Conservation (phyloP, 352 stramenopile genomes). For the Pythium periplocum region DNA sequence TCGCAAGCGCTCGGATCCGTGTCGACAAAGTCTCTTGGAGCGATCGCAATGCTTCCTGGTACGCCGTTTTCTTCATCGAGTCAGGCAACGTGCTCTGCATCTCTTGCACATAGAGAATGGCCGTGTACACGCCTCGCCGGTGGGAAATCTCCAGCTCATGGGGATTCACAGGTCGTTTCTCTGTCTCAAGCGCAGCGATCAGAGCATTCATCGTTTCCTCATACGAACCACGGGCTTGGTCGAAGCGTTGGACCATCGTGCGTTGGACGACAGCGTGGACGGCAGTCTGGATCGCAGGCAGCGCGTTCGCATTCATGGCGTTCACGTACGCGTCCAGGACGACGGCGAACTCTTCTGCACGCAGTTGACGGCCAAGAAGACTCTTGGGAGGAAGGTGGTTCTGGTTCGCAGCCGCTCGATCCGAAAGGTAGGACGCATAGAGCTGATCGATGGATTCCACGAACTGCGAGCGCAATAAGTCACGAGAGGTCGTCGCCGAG, state of each 20-base stretch:
- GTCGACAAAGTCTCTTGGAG: slow-evolving; percentile 19
- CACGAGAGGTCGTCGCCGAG: slow-evolving; percentile 11
- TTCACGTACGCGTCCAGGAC: slow-evolving; percentile 40
- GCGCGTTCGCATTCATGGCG: slow-evolving; percentile 28
- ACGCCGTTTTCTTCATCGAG: slow-evolving; percentile 24
- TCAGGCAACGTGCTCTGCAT: slow-evolving; percentile 8
- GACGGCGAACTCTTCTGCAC: slow-evolving; percentile 29
- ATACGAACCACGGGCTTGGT: slow-evolving; percentile 21
- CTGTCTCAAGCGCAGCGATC: too few species aligned
- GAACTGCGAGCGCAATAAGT: slow-evolving; percentile 44
- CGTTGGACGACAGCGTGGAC: slow-evolving; percentile 36
- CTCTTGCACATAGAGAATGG: neutral
- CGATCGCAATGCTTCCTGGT: slow-evolving; percentile 19
- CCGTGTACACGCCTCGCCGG: slow-evolving; percentile 12
- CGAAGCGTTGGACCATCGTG: slow-evolving; percentile 27
- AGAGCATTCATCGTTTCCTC: slow-evolving; percentile 9
- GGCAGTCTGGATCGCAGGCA: slow-evolving; percentile 43
- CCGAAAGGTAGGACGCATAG: slow-evolving; percentile 35
- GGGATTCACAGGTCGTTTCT: neutral
- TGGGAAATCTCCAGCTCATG: slow-evolving; percentile 25
- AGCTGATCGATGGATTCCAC: slow-evolving; percentile 48
- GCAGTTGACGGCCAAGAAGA: slow-evolving; percentile 33
- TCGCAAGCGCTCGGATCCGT: slow-evolving; percentile 6
- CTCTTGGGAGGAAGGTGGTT: slow-evolving; percentile 34
- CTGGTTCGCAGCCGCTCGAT: slow-evolving; percentile 9